These are phyloP conservation scores for Davidsoniella australis DNA, from an alignment of 2,329 filamentous ascomycete genomes.

Conservation along the genomic window DNA sequence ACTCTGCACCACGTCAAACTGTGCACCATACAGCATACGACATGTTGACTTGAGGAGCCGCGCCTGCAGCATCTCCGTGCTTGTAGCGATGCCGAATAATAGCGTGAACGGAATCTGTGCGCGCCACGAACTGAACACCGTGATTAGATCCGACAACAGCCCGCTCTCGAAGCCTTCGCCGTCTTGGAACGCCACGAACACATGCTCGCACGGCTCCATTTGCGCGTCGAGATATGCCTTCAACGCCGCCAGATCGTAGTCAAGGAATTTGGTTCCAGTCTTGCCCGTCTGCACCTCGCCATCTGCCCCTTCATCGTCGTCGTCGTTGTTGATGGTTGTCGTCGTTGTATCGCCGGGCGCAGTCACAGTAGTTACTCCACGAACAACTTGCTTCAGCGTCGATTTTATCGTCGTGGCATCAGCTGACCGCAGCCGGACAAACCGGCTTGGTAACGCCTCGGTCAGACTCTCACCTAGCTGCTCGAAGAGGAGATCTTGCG, in stretches of 20 bases:
- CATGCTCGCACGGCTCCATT: slow-evolving; percentile 28
- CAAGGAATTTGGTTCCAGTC: slow-evolving; percentile 36
- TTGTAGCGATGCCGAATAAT: slow-evolving; percentile 67
- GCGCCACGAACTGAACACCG: slow-evolving; percentile 49
- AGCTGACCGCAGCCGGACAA: slow-evolving; percentile 50
- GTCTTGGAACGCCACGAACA: slow-evolving; percentile 62
- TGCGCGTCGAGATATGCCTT: slow-evolving; percentile 38
- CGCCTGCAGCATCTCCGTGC: slow-evolving; percentile 62
- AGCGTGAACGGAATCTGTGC: slow-evolving; percentile 62
- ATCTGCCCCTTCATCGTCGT: slow-evolving; percentile 5
- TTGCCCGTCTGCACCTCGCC: slow-evolving; percentile 19
- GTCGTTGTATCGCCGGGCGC: slow-evolving; percentile 24
- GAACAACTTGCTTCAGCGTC: slow-evolving; percentile 53
- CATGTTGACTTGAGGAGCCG: slow-evolving; percentile 53
- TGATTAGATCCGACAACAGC: slow-evolving; percentile 54
- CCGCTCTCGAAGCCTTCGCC: slow-evolving; percentile 64
- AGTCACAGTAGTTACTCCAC: slow-evolving; percentile 34
- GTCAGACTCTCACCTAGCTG: slow-evolving; percentile 46
- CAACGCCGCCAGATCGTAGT: slow-evolving; percentile 63
- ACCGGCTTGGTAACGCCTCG: slow-evolving; percentile 30
- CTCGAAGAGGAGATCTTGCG: slow-evolving; percentile 56
- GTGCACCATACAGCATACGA: slow-evolving; percentile 47
- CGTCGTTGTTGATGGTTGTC: not conserved
- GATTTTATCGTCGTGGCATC: slow-evolving; percentile 61
- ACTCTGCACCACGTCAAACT: slow-evolving; percentile 64